Percentiles rank a stretch among this genome's conserved stretches.
These are phyloP conservation scores for Prototheca cutis DNA, from an alignment of 163 green algal species.

Conservation along the genomic window DNA sequence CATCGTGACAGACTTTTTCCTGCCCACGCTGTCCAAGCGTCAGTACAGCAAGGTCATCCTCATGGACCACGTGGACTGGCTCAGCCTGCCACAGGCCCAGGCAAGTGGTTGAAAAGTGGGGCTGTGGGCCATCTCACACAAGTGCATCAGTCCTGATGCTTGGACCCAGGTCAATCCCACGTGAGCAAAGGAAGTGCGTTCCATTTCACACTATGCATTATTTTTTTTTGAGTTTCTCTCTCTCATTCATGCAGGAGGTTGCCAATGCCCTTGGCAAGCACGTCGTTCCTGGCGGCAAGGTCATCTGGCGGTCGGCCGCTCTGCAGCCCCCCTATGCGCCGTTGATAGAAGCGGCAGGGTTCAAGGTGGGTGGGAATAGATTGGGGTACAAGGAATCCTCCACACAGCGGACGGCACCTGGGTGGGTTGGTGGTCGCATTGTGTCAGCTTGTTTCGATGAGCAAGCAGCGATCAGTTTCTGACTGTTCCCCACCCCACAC, in stretches of 20 bases:
- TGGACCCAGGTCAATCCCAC: no score
- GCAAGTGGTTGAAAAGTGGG: conserved; percentile 7
- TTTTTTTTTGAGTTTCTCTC: no score
- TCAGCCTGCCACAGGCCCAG: conserved; percentile 38
- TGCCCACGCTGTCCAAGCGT: conserved; percentile 71
- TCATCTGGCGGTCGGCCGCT: conserved; percentile 92
- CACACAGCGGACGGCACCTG: no score
- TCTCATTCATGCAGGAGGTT: neutral
- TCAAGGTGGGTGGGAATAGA: conserved; percentile 50
- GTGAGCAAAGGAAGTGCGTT: no score
- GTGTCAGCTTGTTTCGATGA: no score
- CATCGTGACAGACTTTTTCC: conserved; percentile 77
- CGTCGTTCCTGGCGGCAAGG: conserved; percentile 70
- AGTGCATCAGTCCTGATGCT: no score
- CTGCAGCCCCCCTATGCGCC: conserved; percentile 71
- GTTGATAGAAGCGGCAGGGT: conserved; percentile 73
- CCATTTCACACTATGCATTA: no score
- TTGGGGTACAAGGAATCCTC: no score
- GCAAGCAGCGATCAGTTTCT: no score
- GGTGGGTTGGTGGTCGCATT: no score
- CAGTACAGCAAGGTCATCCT: conserved; percentile 96
- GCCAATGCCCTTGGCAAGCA: conserved; percentile 26
- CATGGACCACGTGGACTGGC: conserved; percentile 98
- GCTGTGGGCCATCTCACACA: neutral
- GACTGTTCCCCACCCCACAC: no score